A percentile compares a stretch with the other conserved stretches of the same genome.
Conservation (phyloP, 2,329 filamentous ascomycete genomes). For the Claviceps capensis region DNA sequence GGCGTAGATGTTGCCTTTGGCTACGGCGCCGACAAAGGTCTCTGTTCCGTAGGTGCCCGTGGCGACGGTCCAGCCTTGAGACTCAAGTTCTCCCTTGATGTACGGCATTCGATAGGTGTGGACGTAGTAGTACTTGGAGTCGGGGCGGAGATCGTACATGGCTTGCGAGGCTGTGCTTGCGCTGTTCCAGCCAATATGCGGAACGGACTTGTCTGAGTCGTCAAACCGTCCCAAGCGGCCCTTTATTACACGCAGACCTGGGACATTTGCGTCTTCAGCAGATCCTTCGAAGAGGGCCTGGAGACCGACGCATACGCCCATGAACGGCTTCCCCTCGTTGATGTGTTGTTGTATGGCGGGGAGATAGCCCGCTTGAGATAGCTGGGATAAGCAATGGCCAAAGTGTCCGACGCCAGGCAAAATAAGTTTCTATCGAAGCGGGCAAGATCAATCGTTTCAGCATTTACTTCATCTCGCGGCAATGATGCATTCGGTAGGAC, state of each 20-base stretch:
- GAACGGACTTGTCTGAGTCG: conserved; percentile 71
- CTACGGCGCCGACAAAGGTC: conserved; percentile 82
- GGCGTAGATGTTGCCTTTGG: conserved; percentile 71
- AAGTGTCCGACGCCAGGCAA: conserved; percentile 96
- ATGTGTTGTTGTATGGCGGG: conserved; percentile 76
- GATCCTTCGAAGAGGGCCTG: conserved; percentile 85
- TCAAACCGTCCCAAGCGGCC: conserved; percentile 63
- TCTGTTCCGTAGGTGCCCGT: conserved; percentile 78
- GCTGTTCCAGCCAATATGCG: conserved; percentile 97
- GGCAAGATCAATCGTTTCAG: neutral
- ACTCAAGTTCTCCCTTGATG: conserved; percentile 56
- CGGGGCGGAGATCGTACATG: conserved; percentile 66
- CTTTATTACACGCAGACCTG: conserved; percentile 65
- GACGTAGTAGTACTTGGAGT: conserved; percentile 97
- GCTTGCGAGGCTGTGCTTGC: conserved; percentile 47
- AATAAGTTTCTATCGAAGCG: conserved; percentile 60
- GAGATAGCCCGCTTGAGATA: conserved; percentile 68
- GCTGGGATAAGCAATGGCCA: conserved; percentile 82
- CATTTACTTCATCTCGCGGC: neutral
- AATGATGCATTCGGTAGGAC: conserved; percentile 5
- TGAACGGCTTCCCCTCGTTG: conserved; percentile 83
- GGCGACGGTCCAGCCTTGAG: conserved; percentile 80
- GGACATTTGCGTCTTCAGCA: conserved; percentile 56
- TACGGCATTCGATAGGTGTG: conserved; percentile 87
- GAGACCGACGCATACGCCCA: conserved; percentile 91